phyloP scores from a whole-genome alignment of 1,139 yeast genomes.

The Lodderomyces parapsilosis region DNA sequence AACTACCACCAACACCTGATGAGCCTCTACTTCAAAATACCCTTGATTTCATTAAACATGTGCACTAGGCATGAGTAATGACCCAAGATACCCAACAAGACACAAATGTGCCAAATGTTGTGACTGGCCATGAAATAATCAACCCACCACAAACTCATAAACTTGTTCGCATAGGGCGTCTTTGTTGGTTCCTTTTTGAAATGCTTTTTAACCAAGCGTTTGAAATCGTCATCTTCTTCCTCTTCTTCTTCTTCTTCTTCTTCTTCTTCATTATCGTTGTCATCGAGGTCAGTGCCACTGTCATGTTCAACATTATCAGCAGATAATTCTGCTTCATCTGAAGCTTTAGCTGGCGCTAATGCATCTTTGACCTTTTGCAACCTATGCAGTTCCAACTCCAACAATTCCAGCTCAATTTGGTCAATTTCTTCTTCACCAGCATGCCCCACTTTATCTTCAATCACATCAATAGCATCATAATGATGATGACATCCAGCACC shows the following conservation, averaged over 20 bases:
- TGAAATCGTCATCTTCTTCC: conserved; percentile 25
- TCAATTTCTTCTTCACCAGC: conserved; percentile 48
- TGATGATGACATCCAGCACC: conserved; percentile 22
- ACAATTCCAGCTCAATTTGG: conserved; percentile 38
- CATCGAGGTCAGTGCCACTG: not conserved
- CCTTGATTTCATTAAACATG: conserved; percentile 44
- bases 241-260: not conserved
- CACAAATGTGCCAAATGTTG: conserved; percentile 92
- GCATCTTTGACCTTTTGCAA: not conserved
- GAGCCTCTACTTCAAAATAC: no score
- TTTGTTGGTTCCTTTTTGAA: conserved; percentile 51
- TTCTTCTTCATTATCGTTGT: not conserved
- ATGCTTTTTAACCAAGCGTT: conserved; percentile 46
- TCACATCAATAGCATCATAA: conserved; percentile 36
- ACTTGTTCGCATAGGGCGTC: conserved; percentile 45
- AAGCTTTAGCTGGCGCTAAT: not conserved
- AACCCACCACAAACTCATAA: conserved; percentile 80
- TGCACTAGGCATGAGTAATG: conserved; percentile 77
- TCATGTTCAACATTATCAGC: not conserved
- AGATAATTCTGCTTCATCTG: not conserved
- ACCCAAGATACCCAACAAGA: conserved; percentile 80
- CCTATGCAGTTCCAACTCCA: conserved; percentile 7
- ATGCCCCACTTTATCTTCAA: conserved; percentile 33
- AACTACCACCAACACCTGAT: no score
- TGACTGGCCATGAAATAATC: conserved; percentile 77